These are phyloP conservation scores for Neonectria sp. DNA, from an alignment of 2,329 filamentous ascomycete genomes.

Conservation along the genomic window DNA sequence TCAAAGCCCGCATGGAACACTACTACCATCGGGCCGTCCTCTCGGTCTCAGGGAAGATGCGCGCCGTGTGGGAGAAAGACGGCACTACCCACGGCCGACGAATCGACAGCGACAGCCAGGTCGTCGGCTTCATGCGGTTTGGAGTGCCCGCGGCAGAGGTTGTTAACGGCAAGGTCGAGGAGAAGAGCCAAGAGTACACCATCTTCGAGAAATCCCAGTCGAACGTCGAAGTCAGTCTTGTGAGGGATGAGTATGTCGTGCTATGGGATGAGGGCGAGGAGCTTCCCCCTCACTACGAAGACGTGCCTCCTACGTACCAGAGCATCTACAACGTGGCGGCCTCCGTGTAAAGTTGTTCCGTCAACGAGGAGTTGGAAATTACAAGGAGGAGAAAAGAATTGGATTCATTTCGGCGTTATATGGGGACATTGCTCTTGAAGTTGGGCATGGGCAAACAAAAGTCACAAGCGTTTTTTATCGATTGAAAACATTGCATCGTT, in stretches of 20 bases:
- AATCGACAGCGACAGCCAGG: not conserved
- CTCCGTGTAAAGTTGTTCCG: not conserved
- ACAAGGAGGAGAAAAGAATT: not conserved
- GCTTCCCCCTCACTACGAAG: not conserved
- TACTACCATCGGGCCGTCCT: not conserved
- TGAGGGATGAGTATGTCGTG: slow-evolving; percentile 1
- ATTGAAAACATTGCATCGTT: not conserved
- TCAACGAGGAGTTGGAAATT: not conserved
- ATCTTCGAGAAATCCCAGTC: not conserved
- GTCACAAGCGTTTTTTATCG: not conserved
- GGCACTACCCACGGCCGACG: not conserved
- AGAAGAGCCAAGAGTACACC: not conserved
- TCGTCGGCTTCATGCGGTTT: not conserved
- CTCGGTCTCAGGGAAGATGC: not conserved
- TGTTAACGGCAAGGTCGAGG: not conserved
- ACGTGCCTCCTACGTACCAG: slow-evolving; percentile 6
- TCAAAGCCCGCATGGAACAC: not conserved
- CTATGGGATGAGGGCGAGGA: slow-evolving; percentile 1
- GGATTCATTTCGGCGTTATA: not conserved
- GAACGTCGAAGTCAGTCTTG: slow-evolving; percentile 2
- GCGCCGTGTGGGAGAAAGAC: not conserved
- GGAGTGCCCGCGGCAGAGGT: slow-evolving; percentile 6
- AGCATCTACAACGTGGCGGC: not conserved
- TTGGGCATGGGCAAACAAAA: not conserved
- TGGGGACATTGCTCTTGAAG: not conserved